A percentile compares a stretch with the other conserved stretches of the same genome.
Evolutionary conservation across 106 monocot genomes (phyloP).

Genomic region (Hemerocallis citrina): DNA sequence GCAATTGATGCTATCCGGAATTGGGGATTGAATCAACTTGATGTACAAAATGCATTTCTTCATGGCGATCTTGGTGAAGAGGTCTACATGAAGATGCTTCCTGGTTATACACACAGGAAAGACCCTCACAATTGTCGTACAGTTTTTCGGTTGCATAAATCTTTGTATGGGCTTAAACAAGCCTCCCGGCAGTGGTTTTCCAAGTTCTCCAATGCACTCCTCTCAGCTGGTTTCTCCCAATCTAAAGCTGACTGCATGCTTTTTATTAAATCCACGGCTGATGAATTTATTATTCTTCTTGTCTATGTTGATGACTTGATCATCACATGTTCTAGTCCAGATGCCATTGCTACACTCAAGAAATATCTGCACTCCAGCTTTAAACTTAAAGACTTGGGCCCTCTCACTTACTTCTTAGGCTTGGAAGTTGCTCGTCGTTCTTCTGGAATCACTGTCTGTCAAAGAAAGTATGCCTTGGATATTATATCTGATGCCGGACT

Average conservation of each 20-base stretch:
- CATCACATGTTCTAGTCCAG: neutral
- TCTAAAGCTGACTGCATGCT: slow-evolving; percentile 7
- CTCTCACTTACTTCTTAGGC: neutral
- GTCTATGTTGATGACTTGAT: slow-evolving; percentile 22
- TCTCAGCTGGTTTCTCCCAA: neutral
- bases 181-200: slow-evolving; percentile 17
- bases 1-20: neutral
- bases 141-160: neutral
- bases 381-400: neutral
- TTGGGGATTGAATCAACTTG: neutral
- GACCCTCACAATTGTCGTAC: neutral
- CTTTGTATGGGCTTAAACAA: slow-evolving; percentile 13
- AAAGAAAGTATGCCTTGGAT: neutral
- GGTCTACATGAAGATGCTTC: neutral
- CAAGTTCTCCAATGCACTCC: neutral
- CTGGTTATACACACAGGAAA: neutral
- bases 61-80: neutral
- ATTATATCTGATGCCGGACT: neutral
- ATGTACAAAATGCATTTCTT: slow-evolving; percentile 3
- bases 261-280: neutral
- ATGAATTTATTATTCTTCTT: neutral
- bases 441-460: neutral
- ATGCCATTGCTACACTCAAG: neutral
- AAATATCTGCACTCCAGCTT: neutral
- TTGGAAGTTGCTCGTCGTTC: neutral